These are phyloP conservation scores for Plasmodium cynomolgi DNA, from an alignment of 169 alveolate genomes.

Conservation along the genomic window DNA sequence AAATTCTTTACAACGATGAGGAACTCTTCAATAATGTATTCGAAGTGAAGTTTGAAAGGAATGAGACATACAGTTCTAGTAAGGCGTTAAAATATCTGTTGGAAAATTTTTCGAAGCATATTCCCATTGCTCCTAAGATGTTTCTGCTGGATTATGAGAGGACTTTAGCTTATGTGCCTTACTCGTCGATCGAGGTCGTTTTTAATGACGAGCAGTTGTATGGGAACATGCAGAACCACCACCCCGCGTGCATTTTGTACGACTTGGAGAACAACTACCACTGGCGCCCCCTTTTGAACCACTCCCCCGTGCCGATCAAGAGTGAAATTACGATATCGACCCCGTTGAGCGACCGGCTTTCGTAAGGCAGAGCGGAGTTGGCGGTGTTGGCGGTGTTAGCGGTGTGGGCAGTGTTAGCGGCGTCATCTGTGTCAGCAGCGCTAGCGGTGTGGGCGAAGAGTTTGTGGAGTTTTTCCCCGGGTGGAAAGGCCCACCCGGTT, in stretches of 20 bases:
- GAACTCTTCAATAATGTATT: constrained; percentile 60
- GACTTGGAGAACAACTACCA: constrained; percentile 83
- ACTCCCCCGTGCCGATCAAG: constrained; percentile 59
- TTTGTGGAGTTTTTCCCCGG: background rate
- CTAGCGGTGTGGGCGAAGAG: background rate
- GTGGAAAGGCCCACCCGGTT: background rate
- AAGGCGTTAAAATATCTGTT: constrained; percentile 74
- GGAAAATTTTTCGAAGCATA: constrained; percentile 76
- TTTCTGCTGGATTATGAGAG: constrained; percentile 78
- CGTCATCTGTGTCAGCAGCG: background rate
- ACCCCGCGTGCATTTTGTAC: constrained; percentile 89
- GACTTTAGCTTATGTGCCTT: constrained; percentile 86
- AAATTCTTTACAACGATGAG: constrained; percentile 61
- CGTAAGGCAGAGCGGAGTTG: constrained; percentile 1
- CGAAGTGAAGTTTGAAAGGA: constrained; percentile 74
- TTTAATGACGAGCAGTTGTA: constrained; percentile 88
- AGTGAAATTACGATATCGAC: constrained; percentile 74
- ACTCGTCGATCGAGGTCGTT: constrained; percentile 86
- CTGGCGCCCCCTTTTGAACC: constrained; percentile 88
- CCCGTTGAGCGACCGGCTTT: constrained; percentile 54
- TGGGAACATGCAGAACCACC: constrained; percentile 90
- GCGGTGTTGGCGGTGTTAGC: background rate
- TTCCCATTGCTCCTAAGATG: constrained; percentile 80
- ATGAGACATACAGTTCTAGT: constrained; percentile 59
- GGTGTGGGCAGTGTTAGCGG: background rate